phyloP scores from a whole-genome alignment of 192 early-diverging fungal species.

The Irineochytrium annulatum region DNA sequence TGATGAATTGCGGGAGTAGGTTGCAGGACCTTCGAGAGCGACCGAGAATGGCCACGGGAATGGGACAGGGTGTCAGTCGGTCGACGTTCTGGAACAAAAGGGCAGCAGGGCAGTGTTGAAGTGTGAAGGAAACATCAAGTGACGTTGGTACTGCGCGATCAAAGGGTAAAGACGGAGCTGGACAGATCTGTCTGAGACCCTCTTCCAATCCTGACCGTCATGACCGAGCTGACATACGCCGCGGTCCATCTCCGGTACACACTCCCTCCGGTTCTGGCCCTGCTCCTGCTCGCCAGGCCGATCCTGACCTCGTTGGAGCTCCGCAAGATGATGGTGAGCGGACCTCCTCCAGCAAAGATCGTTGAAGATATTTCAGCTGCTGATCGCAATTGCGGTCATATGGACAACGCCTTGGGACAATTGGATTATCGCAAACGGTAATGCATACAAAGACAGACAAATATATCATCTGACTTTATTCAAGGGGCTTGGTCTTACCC shows the following conservation, averaged over 20 bases:
- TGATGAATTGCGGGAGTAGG: too few species aligned
- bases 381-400: constrained; percentile 31
- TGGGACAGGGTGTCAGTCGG: neutral
- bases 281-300: constrained; percentile 23
- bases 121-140: neutral
- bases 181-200: neutral
- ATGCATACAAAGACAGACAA: neutral
- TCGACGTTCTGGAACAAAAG: neutral
- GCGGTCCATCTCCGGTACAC: constrained; percentile 51
- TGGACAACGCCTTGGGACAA: constrained; percentile 58
- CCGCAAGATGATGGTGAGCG: too few species aligned
- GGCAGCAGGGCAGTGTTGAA: neutral
- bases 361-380: too few species aligned
- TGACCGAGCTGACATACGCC: constrained; percentile 40
- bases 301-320: constrained; percentile 22
- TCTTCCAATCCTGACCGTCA: neutral
- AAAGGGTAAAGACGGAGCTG: neutral
- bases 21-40: too few species aligned
- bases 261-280: constrained; percentile 31
- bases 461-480: neutral
- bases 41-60: neutral
- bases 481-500: constrained; percentile 49
- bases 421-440: constrained; percentile 43
- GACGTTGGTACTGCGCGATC: neutral
- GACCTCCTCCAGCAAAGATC: too few species aligned